Percentiles rank a stretch among this genome's conserved stretches.
phyloP scores from a whole-genome alignment of 176 grass and related monocot genomes.

The Musa troglodytarum region DNA sequence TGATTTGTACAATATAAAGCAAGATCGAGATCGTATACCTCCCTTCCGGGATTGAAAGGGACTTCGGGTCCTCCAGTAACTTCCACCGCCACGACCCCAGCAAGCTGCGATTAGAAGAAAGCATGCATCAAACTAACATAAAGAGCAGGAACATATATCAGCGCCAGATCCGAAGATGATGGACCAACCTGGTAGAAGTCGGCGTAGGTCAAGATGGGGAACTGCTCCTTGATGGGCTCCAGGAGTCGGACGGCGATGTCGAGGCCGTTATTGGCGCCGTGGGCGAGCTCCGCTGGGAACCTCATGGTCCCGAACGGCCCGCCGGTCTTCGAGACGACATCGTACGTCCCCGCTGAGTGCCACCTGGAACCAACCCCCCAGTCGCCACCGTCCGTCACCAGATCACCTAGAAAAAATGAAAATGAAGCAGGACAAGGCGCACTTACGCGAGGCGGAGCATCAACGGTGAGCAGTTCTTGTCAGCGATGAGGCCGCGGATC shows the following conservation, averaged over 20 bases:
- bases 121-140: too few species aligned
- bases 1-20: neutral
- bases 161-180: too few species aligned
- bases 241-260: constrained; percentile 5
- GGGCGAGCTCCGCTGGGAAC: neutral
- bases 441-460: constrained; percentile 15
- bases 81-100: constrained; percentile 14
- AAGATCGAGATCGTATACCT: constrained; percentile 4
- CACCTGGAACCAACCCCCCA: neutral
- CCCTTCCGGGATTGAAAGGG: constrained; percentile 11
- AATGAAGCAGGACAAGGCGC: neutral
- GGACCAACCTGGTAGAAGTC: constrained; percentile 17
- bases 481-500: constrained; percentile 15
- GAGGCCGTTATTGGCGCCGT: constrained; percentile 1
- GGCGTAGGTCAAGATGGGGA: constrained; percentile 8
- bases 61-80: constrained; percentile 13
- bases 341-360: constrained; percentile 15
- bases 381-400: neutral
- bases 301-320: constrained; percentile 16
- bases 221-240: constrained; percentile 20
- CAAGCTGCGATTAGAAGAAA: neutral
- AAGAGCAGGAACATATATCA: neutral
- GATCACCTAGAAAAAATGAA: neutral
- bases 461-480: constrained; percentile 18
- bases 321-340: neutral